Conservation (phyloP, 306 rosid species). For the Glycyrrhiza uralensis region DNA sequence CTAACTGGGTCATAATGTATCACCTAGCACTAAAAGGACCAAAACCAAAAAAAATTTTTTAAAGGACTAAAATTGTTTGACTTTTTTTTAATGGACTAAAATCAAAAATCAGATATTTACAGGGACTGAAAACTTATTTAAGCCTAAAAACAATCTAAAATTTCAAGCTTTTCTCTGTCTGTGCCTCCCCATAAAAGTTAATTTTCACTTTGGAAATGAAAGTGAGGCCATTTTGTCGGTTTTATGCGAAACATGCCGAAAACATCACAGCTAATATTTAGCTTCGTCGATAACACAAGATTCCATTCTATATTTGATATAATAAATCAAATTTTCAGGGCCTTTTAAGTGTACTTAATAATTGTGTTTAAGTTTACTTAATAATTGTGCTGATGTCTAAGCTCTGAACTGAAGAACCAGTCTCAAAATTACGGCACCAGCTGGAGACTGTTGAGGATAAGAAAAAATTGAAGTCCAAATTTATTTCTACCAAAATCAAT, state of each 20-base stretch:
- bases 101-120: too few relatives aligned
- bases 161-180: neutral
- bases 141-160: neutral
- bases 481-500: neutral
- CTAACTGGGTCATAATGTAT: too few relatives aligned
- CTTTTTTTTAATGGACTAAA: too few relatives aligned
- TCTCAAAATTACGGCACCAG: neutral
- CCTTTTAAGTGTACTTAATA: neutral
- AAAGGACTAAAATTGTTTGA: too few relatives aligned
- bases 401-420: neutral
- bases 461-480: neutral
- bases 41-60: too few relatives aligned
- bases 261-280: conserved; percentile 10
- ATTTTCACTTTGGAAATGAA: neutral
- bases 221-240: neutral
- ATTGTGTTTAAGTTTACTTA: neutral
- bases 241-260: conserved; percentile 1
- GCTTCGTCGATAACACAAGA: neutral
- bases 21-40: too few relatives aligned
- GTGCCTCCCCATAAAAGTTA: neutral
- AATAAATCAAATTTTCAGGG: neutral
- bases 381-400: neutral
- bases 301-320: neutral
- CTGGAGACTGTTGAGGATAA: neutral
- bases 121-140: too few relatives aligned